Conservation (phyloP, 2,329 filamentous ascomycete species). For the Aspergillus pseudoglaucus region DNA sequence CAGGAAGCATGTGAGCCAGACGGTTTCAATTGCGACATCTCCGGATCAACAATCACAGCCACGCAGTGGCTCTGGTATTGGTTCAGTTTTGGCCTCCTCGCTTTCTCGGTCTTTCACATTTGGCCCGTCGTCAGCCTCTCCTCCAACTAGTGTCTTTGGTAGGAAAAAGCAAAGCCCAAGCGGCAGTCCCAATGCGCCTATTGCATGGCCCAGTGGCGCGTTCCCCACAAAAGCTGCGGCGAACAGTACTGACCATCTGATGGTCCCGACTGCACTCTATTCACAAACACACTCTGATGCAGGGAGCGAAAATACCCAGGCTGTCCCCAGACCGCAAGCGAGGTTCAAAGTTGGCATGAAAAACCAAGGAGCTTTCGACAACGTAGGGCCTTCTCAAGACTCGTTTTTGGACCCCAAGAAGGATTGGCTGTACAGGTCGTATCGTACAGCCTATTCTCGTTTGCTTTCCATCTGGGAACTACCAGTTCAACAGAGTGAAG, state of each 20-base stretch:
- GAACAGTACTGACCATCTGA: constrained; percentile 24
- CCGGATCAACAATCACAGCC: constrained; percentile 35
- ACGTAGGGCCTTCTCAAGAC: constrained; percentile 41
- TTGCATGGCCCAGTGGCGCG: constrained; percentile 22
- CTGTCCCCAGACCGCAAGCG: constrained; percentile 20
- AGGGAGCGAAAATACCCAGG: constrained; percentile 29
- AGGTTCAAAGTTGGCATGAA: constrained; percentile 47
- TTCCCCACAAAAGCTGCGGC: constrained; percentile 19
- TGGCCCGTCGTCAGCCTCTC: constrained; percentile 37
- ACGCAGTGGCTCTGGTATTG: constrained; percentile 35
- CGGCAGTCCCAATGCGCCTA: constrained; percentile 27
- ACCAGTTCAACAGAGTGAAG: constrained; percentile 48
- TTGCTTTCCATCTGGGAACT: constrained; percentile 55
- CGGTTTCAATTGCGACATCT: constrained; percentile 35
- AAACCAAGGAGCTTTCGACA: constrained; percentile 52
- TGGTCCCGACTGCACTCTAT: constrained; percentile 20
- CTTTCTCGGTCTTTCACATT: constrained; percentile 42
- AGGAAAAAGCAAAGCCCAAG: constrained; percentile 34
- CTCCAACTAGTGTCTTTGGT: constrained; percentile 25
- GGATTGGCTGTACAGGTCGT: constrained; percentile 44
- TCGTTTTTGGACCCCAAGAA: constrained; percentile 47
- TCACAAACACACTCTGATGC: constrained; percentile 34
- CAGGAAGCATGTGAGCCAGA: constrained; percentile 36
- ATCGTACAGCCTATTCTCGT: constrained; percentile 53
- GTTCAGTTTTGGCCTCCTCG: constrained; percentile 38